Base-by-base conservation (phyloP, 1,284 basidiomycete genomes). In the Heterobasidion irregulare region DNA sequence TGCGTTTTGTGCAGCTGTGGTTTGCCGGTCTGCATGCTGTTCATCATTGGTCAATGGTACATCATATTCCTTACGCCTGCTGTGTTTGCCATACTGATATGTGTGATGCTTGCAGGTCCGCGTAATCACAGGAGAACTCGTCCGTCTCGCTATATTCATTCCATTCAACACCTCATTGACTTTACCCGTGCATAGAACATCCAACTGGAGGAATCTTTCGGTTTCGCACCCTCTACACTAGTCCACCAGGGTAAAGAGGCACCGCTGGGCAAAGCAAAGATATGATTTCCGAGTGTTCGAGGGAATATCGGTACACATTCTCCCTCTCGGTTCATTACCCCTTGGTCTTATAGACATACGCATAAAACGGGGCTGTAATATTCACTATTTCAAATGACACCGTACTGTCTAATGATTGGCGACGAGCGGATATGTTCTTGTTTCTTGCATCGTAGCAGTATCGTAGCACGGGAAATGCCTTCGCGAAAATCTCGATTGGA, bases 11-110 rank as follows among this genome's bases (percentile, higher is more conserved):
- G 18, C 50, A 92, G 87, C 68, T 93, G n/a, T 93, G 91, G 91
- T 93, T 93, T 66, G 79, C 80, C n/a, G 80, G 76, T 26, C 69
- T 93, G 33, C 90, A 93, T 66, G 89, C 89, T 48, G 85, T 92
- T 41, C 88, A 91, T 68, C 89, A 90, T 66, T 91, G 86, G 86
- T 88, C 86, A 15, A 89, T 90, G 86, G 86, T 89, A 65, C 62
- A 78, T 26, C 26, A 26, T 26, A 26, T 65, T 52, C 47, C n/a
- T 33, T 55, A 34, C 18, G 43, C 47, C 16, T 16, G 35, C n/a
- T 19, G 46, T 33, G 52, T 52, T 41, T 48, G 16, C n/a, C 26
- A 0, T 41, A 43, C 7, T 33, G 34, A 44, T 26, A 26, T 26
- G 26, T 26, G 44, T 56, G 46, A 38, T 53, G 50, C 52, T 46